A percentile compares a stretch with the other conserved stretches of the same genome.
These are phyloP conservation scores for Hygrophoropsis aurantiaca DNA, from an alignment of 768 basidiomycete species.

Conservation along the genomic window DNA sequence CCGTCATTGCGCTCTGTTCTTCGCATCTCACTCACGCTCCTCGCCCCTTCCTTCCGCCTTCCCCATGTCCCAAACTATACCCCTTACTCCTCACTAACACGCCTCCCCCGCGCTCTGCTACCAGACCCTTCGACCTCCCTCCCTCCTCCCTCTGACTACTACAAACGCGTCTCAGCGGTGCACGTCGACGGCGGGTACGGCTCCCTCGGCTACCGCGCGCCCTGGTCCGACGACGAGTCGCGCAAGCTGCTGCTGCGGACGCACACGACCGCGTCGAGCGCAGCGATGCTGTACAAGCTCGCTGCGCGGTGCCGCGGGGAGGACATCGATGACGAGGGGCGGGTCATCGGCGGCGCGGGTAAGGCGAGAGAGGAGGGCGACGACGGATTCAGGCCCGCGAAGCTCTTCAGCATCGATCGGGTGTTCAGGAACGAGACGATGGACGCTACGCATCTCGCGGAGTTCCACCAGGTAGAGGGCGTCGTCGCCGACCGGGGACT, in stretches of 20 bases:
- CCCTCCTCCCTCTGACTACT: slow-evolving; percentile 78
- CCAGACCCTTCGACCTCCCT: slow-evolving; percentile 79
- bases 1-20: too few relatives aligned
- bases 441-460: slow-evolving; percentile 97
- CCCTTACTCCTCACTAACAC: slow-evolving; percentile 6
- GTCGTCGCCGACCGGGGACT: slow-evolving; percentile 93
- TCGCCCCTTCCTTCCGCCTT: not conserved
- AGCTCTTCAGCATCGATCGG: slow-evolving; percentile 95
- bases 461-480: slow-evolving; percentile 99
- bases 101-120: not conserved
- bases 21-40: too few relatives aligned
- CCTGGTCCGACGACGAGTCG: slow-evolving; percentile 92
- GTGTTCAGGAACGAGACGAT: slow-evolving; percentile 99
- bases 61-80: slow-evolving; percentile 1
- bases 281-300: slow-evolving; percentile 91
- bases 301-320: slow-evolving; percentile 81
- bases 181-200: slow-evolving; percentile 89
- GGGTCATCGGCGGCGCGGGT: slow-evolving; percentile 4
- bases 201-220: slow-evolving; percentile 95
- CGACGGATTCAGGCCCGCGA: slow-evolving; percentile 88
- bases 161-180: slow-evolving; percentile 76
- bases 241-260: slow-evolving; percentile 91
- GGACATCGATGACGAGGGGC: slow-evolving; percentile 35
- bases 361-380: slow-evolving; percentile 23
- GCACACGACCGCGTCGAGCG: slow-evolving; percentile 94